Base-by-base conservation (phyloP, 805 yeast species). In the Myxozyma kluyveri region DNA sequence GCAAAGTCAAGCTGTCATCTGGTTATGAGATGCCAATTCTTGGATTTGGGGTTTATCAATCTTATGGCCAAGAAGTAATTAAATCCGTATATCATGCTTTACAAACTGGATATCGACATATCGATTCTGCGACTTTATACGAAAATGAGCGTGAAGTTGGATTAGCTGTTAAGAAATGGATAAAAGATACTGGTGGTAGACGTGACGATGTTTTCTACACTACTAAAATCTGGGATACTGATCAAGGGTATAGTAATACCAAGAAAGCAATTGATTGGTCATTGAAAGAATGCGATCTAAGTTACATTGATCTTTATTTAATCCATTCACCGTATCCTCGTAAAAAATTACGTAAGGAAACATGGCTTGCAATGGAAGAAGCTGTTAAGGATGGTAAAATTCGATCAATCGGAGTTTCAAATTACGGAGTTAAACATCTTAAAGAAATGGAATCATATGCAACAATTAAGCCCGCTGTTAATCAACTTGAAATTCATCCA, bases 41-140 rank as follows among this genome's bases (percentile, higher is more conserved):
- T 56, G 95, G 95, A 47, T 76, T 86, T 53, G 95, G 95, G 37
- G 81, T 84, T 69, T 86, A 93, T 91, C 86, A 86, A 68, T 83
- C 86, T 57, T 77, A 80, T 63, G 77, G 79, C 47, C 78, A 70
- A 32, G 75, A 79, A 38, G 82, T 86, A 57, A 83, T 88, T 27
- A 80, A 78, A 47, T 81, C 82, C 57, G 52, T 49, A 4, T 86
- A 85, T 77, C 81, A 86, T 42, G 96, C 96, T 62, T 84, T 88
- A 66, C 84, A 86, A 65, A 72, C 77, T 31, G 96, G 96, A 10
- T 88, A 88, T 76, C 78, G 96, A 65, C 72, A 80, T 56, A 78
- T 83, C 60, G 95, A 86, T 66, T 81, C 90, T 5, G 93, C 93
- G 1, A 79, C 80, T 65, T 73, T 76, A 54, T 86, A 86, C 65